Evolutionary conservation across 768 basidiomycete genomes (phyloP).

Genomic region (Nevesoporus exiguus): DNA sequence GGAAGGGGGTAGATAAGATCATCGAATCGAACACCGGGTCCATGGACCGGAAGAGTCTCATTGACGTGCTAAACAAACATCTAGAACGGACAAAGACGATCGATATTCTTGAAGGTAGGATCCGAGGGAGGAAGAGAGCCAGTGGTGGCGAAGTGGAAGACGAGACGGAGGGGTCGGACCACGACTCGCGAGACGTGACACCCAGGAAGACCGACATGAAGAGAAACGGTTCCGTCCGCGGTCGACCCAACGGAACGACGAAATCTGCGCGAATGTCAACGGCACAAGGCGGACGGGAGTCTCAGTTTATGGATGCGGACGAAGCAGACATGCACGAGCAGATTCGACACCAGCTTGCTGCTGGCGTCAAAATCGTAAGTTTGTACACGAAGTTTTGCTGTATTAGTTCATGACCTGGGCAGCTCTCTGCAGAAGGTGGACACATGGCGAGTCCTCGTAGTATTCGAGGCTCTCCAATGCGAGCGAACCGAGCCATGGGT

Average conservation of each 20-base stretch:
- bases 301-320: conserved; percentile 90
- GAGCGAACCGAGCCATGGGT: conserved; percentile 36
- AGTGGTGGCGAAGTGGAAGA: conserved; percentile 33
- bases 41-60: conserved; percentile 79
- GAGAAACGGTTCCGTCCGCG: conserved; percentile 33
- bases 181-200: conserved; percentile 53
- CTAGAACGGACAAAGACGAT: conserved; percentile 84
- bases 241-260: conserved; percentile 25
- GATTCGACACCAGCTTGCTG: conserved; percentile 79
- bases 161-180: conserved; percentile 39
- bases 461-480: conserved; percentile 64
- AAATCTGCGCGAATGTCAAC: conserved; percentile 39
- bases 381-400: background rate
- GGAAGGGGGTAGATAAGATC: conserved; percentile 71
- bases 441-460: conserved; percentile 64
- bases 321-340: conserved; percentile 80
- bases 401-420: conserved; percentile 14
- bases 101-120: conserved; percentile 76
- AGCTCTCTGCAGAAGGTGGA: conserved; percentile 65
- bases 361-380: conserved; percentile 68
- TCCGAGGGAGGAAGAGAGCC: conserved; percentile 27
- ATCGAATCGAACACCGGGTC: conserved; percentile 55
- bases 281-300: conserved; percentile 52
- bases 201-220: conserved; percentile 51
- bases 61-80: conserved; percentile 76